phyloP scores from a whole-genome alignment of 1,139 yeast genomes.

The Candida labiduridarum region DNA sequence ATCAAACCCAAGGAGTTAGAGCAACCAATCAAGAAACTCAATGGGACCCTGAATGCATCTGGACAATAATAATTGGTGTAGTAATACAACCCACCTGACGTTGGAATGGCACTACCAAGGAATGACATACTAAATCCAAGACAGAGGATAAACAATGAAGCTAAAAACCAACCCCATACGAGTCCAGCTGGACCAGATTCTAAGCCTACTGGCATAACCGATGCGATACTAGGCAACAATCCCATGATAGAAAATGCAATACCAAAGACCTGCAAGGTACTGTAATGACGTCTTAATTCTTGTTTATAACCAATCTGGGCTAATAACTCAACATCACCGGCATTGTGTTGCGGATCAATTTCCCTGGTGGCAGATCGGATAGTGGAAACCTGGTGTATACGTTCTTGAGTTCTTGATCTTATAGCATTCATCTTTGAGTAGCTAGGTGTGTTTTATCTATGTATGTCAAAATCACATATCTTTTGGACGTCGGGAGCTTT shows the following conservation, averaged over 20 bases:
- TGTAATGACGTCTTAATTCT: conserved; percentile 49
- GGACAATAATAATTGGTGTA: conserved; percentile 48
- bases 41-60: conserved; percentile 31
- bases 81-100: conserved; percentile 72
- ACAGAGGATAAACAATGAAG: conserved; percentile 57
- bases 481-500: background rate
- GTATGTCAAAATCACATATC: background rate
- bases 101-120: conserved; percentile 69
- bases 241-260: conserved; percentile 59
- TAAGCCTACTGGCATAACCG: conserved; percentile 35
- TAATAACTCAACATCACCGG: conserved; percentile 47
- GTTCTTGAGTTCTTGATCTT: conserved; percentile 24
- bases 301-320: conserved; percentile 58
- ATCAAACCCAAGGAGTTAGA: conserved; percentile 39
- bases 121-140: conserved; percentile 67
- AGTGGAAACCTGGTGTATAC: conserved; percentile 24
- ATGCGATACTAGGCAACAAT: conserved; percentile 48
- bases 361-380: conserved; percentile 28
- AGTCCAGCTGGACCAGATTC: conserved; percentile 50
- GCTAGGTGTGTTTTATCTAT: background rate
- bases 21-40: conserved; percentile 49
- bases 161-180: conserved; percentile 74
- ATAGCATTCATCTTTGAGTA: conserved; percentile 19
- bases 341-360: conserved; percentile 29
- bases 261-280: conserved; percentile 54